A percentile compares a stretch with the other conserved stretches of the same genome.
Conservation (phyloP, 139 green algal species). For the Pleodorina starrii region DNA sequence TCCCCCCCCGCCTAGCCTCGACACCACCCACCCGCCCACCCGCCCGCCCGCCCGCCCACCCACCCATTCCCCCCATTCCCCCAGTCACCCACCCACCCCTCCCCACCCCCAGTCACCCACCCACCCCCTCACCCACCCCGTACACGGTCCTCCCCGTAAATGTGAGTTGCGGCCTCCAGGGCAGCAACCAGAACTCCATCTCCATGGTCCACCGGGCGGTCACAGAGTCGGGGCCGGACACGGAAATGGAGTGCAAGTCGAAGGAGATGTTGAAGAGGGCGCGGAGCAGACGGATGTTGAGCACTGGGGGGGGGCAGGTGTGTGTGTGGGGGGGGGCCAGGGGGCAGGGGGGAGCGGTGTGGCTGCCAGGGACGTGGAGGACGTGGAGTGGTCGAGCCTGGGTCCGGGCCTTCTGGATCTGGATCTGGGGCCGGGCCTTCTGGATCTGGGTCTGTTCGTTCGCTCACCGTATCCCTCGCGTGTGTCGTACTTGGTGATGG, state of each 20-base stretch:
- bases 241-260: constrained; percentile 62
- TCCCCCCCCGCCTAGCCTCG: no score
- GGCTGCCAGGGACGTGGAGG: no score
- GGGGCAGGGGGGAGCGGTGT: not conserved
- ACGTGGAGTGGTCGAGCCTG: no score
- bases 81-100: not conserved
- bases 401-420: no score
- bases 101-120: not conserved
- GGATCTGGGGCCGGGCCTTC: no score
- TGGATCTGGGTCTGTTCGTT: not conserved
- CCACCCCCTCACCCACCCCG: constrained; percentile 18
- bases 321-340: not conserved
- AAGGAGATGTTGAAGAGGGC: constrained; percentile 73
- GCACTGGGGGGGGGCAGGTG: not conserved
- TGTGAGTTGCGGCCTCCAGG: constrained; percentile 64
- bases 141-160: constrained; percentile 70
- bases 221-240: constrained; percentile 58
- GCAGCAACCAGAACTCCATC: constrained; percentile 60
- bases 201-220: constrained; percentile 70
- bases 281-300: constrained; percentile 57
- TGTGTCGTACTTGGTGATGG: constrained; percentile 52
- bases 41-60: not conserved
- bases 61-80: not conserved
- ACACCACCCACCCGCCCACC: constrained; percentile 33
- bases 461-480: constrained; percentile 57